A percentile compares a stretch with the other conserved stretches of the same genome.
Conservation (phyloP, 805 yeast genomes). For the Clavispora vitiphila region DNA sequence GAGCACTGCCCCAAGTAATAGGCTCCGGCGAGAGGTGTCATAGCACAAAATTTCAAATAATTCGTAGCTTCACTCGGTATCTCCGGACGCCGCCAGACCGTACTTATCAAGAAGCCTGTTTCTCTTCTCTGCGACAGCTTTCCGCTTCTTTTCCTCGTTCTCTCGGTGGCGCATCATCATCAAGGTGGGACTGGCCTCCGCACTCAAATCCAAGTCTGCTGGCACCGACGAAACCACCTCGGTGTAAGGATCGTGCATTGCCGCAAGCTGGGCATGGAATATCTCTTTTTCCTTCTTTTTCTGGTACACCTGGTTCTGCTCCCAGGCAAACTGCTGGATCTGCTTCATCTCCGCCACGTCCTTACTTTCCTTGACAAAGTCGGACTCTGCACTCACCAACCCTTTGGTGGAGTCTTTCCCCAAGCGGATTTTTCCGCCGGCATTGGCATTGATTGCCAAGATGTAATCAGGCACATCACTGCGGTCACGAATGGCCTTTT, state of each 20-base stretch:
- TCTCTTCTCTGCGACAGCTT: constrained; percentile 8
- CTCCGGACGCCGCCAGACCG: constrained; percentile 3
- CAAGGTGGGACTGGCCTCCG: constrained; percentile 36
- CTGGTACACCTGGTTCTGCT: constrained; percentile 16
- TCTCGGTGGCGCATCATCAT: constrained; percentile 26
- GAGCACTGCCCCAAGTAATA: no score
- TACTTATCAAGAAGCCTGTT: constrained; percentile 10
- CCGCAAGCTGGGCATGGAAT: constrained; percentile 9
- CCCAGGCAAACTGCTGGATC: constrained; percentile 48
- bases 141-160: constrained; percentile 14
- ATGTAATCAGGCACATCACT: constrained; percentile 72
- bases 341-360: constrained; percentile 52
- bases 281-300: constrained; percentile 7
- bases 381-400: constrained; percentile 9
- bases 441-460: constrained; percentile 36
- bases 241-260: constrained; percentile 8
- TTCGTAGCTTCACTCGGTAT: no score
- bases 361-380: constrained; percentile 31
- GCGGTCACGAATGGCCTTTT: constrained; percentile 53
- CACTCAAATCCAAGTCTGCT: constrained; percentile 23
- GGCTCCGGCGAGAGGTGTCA: no score
- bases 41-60: no score
- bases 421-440: constrained; percentile 33
- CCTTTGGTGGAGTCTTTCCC: constrained; percentile 24
- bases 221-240: constrained; percentile 7